Conservation (phyloP, 1,284 basidiomycete species). For the Pseudozyma sp. region DNA sequence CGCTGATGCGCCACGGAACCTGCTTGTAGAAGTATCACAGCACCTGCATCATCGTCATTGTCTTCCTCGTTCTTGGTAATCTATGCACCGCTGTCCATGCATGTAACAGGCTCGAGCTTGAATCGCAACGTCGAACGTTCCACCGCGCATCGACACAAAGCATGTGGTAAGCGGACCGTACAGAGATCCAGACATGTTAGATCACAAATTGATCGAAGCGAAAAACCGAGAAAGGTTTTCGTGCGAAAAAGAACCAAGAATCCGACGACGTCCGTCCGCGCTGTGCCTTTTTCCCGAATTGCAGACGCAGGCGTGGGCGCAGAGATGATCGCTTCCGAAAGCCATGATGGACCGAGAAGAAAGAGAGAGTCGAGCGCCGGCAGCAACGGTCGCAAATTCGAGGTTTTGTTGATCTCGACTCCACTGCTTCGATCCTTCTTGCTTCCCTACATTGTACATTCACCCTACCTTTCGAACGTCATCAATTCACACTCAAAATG, state of each 20-base stretch:
- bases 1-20: conserved; percentile 7
- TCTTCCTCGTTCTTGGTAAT: too few relatives aligned
- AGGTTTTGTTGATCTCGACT: conserved; percentile 22
- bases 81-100: too few relatives aligned
- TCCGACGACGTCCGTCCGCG: conserved; percentile 30
- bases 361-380: conserved; percentile 1
- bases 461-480: conserved; percentile 11
- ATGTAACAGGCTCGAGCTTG: too few relatives aligned
- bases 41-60: too few relatives aligned
- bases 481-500: conserved; percentile 38
- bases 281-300: conserved; percentile 1
- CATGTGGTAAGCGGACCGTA: too few relatives aligned
- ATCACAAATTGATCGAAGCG: too few relatives aligned
- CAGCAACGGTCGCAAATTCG: conserved; percentile 10
- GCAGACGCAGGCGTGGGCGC: background rate
- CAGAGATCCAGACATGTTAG: too few relatives aligned
- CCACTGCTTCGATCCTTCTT: conserved; percentile 8
- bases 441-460: conserved; percentile 6
- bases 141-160: too few relatives aligned
- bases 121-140: too few relatives aligned
- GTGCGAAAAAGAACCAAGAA: conserved; percentile 2
- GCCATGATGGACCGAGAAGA: conserved; percentile 13
- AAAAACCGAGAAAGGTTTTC: too few relatives aligned
- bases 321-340: conserved; percentile 36
- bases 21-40: background rate